Percentiles rank a stretch among this genome's conserved stretches.
Evolutionary conservation across 352 stramenopile genomes (phyloP).

Genomic region (Globisporangium recalcitrans): DNA sequence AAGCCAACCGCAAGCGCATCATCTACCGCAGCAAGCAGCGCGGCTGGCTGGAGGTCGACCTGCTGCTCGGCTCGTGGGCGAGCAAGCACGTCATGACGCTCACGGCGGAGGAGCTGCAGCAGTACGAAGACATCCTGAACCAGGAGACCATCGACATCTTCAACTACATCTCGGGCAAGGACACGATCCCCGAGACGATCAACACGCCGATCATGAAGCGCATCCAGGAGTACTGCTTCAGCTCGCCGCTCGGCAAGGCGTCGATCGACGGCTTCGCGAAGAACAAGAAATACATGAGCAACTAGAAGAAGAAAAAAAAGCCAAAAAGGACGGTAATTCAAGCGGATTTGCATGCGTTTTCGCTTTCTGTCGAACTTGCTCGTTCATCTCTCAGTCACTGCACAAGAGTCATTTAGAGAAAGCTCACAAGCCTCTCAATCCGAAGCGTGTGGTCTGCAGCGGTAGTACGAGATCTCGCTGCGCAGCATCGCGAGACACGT

Average conservation of each 20-base stretch:
- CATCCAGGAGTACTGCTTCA: conserved; percentile 89
- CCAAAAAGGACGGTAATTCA: background rate
- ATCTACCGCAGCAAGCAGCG: conserved; percentile 95
- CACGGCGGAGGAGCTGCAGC: conserved; percentile 72
- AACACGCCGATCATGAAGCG: conserved; percentile 87
- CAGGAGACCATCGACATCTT: conserved; percentile 98
- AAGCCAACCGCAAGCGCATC: conserved; percentile 87
- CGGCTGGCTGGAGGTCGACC: conserved; percentile 94
- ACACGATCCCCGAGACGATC: conserved; percentile 71
- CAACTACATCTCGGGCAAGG: conserved; percentile 93
- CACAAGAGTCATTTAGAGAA: background rate
- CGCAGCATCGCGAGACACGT: conserved; percentile 46
- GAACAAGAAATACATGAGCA: conserved; percentile 87
- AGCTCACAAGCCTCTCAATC: background rate
- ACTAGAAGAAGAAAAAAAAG: conserved; percentile 31
- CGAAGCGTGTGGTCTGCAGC: conserved; percentile 25
- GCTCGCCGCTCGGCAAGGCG: conserved; percentile 88
- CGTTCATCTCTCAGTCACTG: background rate
- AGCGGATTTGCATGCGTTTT: background rate
- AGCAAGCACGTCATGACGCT: conserved; percentile 88
- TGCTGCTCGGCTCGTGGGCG: conserved; percentile 93
- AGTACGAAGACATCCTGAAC: conserved; percentile 96
- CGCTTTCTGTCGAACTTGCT: background rate
- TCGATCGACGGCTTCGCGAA: conserved; percentile 59
- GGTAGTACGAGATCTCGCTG: conserved; percentile 46